phyloP scores from a whole-genome alignment of 2,329 filamentous ascomycete genomes.

The Lecanicillium sp. region DNA sequence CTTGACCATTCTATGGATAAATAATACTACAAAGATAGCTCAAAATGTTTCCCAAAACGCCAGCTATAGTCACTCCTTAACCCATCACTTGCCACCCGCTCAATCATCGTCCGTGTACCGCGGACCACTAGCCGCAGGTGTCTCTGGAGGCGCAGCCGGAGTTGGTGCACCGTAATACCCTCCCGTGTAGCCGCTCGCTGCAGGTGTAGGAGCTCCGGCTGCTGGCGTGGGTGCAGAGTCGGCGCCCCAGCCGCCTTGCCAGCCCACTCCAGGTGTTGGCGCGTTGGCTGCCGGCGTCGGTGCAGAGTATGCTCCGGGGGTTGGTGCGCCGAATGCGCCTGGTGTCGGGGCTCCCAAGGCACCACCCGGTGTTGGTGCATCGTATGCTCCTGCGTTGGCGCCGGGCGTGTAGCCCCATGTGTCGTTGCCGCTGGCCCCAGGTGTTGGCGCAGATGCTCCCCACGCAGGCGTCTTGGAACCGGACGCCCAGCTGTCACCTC shows the following conservation, averaged over 20 bases:
- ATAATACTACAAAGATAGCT: constrained; percentile 6
- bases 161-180: constrained; percentile 49
- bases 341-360: constrained; percentile 53
- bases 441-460: constrained; percentile 49
- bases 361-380: constrained; percentile 60
- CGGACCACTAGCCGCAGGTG: constrained; percentile 51
- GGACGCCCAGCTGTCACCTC: constrained; percentile 52
- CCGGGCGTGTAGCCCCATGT: constrained; percentile 53
- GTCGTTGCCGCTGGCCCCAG: constrained; percentile 48
- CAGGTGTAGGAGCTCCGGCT: constrained; percentile 60
- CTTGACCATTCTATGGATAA: too few species aligned
- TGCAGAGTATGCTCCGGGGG: constrained; percentile 59
- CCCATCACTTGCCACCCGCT: background rate
- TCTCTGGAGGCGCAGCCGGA: constrained; percentile 51
- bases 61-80: background rate
- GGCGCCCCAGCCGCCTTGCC: constrained; percentile 49
- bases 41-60: background rate
- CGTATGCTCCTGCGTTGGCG: constrained; percentile 44
- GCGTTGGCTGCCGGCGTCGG: constrained; percentile 56
- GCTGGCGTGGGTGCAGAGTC: constrained; percentile 61
- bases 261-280: constrained; percentile 60
- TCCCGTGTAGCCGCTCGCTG: constrained; percentile 54
- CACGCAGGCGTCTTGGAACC: constrained; percentile 75
- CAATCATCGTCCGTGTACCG: constrained; percentile 44
- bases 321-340: constrained; percentile 58